These are phyloP conservation scores for Citropsis articulata DNA, from an alignment of 345 rosid genomes.

Conservation along the genomic window DNA sequence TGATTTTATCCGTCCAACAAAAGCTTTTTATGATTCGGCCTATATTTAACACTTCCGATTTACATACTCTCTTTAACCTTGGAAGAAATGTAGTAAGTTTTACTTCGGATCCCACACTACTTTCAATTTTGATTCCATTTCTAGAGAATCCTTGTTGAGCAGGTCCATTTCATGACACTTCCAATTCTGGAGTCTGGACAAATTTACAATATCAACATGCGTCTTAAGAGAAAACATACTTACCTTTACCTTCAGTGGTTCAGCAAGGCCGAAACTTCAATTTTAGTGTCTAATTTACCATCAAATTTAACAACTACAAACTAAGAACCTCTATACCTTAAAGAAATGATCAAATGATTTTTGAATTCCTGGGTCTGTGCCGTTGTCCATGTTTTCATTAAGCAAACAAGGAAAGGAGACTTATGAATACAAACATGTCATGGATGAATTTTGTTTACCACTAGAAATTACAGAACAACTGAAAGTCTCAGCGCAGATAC, in stretches of 20 bases:
- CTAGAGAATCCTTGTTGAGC: no score
- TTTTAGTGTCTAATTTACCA: not conserved
- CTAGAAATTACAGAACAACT: not conserved
- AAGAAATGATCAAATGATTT: not conserved
- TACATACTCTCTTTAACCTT: no score
- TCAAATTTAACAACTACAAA: not conserved
- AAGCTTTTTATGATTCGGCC: no score
- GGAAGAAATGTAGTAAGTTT: no score
- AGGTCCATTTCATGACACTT: no score
- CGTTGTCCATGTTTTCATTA: not conserved
- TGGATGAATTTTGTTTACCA: not conserved
- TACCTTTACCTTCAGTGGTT: not conserved
- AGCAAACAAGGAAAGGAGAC: not conserved
- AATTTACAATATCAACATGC: not conserved
- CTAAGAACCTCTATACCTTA: not conserved
- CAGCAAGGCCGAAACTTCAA: not conserved
- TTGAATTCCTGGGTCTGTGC: not conserved
- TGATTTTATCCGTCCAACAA: not conserved
- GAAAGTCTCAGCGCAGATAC: not conserved
- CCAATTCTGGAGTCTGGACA: no score
- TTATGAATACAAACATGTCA: not conserved
- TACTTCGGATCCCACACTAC: no score
- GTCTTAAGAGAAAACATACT: not conserved
- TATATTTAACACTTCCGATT: no score
- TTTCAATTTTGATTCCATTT: no score